phyloP scores from a whole-genome alignment of 768 basidiomycete species.

The Chalciporus pseudorubinellus region DNA sequence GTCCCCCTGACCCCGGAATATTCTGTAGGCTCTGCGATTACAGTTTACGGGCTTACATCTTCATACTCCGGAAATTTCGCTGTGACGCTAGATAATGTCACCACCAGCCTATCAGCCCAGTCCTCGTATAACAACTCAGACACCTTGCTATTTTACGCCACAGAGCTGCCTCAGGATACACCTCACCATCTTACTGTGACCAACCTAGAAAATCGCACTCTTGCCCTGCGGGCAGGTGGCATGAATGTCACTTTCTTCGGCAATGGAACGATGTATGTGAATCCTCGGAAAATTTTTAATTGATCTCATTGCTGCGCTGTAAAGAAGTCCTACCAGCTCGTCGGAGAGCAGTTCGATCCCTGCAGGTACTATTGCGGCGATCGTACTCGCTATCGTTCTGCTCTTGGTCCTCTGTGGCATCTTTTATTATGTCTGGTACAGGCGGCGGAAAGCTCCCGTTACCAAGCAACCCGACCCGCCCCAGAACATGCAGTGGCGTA shows the following conservation, averaged over 20 bases:
- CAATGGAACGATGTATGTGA: conserved; percentile 32
- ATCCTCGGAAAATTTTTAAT: background rate
- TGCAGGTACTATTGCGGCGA: conserved; percentile 64
- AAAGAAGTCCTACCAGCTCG: conserved; percentile 18
- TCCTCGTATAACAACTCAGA: conserved; percentile 52
- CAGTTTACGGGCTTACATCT: conserved; percentile 58
- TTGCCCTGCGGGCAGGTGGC: conserved; percentile 49
- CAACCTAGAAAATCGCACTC: conserved; percentile 53
- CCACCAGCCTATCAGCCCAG: conserved; percentile 45
- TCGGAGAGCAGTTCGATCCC: conserved; percentile 30
- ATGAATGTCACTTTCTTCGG: conserved; percentile 46
- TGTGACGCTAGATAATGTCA: conserved; percentile 52
- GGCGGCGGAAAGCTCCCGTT: conserved; percentile 45
- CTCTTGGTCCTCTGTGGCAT: conserved; percentile 44
- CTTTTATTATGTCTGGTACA: conserved; percentile 44
- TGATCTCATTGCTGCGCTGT: conserved; percentile 3
- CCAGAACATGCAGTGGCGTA: background rate
- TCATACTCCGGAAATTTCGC: conserved; percentile 57
- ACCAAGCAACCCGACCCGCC: conserved; percentile 7
- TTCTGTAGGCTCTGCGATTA: conserved; percentile 56
- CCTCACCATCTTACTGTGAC: conserved; percentile 51
- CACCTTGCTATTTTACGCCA: conserved; percentile 61
- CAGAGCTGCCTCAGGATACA: conserved; percentile 51
- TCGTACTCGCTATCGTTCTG: conserved; percentile 56
- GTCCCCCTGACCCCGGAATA: conserved; percentile 1